phyloP scores from a whole-genome alignment of 495 filamentous ascomycete genomes.

The Tuber melanosporum region DNA sequence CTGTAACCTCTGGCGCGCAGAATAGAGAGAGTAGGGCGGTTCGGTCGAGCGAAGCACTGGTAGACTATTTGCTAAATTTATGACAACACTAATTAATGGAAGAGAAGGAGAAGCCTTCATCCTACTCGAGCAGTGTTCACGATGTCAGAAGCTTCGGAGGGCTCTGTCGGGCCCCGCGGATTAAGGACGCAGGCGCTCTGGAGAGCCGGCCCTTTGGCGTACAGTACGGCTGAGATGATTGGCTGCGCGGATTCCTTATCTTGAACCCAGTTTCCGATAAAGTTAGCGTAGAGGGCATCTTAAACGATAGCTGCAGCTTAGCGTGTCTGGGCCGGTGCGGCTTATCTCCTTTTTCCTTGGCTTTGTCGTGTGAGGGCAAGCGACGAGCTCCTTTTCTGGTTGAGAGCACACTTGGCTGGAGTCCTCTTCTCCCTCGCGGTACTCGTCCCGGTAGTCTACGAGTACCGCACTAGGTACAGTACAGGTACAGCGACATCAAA shows the following conservation, averaged over 20 bases:
- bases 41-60: not conserved
- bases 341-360: slow-evolving; percentile 33
- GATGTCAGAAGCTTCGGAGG: not conserved
- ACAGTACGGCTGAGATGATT: slow-evolving; percentile 13
- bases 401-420: slow-evolving; percentile 16
- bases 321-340: slow-evolving; percentile 21
- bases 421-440: slow-evolving; percentile 13
- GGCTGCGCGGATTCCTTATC: slow-evolving; percentile 31
- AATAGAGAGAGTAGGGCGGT: not conserved
- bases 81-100: not conserved
- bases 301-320: slow-evolving; percentile 26
- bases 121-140: not conserved
- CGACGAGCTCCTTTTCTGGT: not conserved
- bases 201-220: not conserved
- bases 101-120: not conserved
- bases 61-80: not conserved
- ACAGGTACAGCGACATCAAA: not conserved
- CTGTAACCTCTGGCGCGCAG: not conserved
- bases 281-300: slow-evolving; percentile 33
- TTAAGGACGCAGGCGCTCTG: not conserved
- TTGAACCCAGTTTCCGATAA: slow-evolving; percentile 19
- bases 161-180: not conserved
- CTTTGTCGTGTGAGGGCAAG: not conserved
- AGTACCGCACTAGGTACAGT: too few relatives aligned
- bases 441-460: not conserved